Base-by-base conservation (phyloP, 2,329 filamentous ascomycete species). In the Arthrobotrys sinensis region DNA sequence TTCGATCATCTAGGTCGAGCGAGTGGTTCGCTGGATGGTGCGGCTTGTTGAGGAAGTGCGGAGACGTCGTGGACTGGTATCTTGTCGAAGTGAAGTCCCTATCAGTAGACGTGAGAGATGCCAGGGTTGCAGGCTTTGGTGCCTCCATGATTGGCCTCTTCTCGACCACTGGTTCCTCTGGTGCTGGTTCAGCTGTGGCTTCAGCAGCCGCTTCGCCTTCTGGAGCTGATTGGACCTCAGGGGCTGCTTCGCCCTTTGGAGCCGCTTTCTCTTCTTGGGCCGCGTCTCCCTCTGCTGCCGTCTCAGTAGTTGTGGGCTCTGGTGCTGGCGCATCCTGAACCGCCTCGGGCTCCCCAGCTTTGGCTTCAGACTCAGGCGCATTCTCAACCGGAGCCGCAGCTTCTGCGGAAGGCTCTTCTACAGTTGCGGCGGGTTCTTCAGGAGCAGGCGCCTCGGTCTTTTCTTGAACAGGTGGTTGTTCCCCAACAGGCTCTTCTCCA, bases 1-100 rank as follows among this genome's bases (percentile, higher is more conserved):
- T 77, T 12, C 73, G 67, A 14, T 77, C 73, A 12, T 77, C 73
- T 2, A 77, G 73, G 28, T 77, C 73, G 5, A 66, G 60, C 4
- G 73, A 77, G 34, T 77, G 73, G 40, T 77, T 71, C 7, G 73
- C 73, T 4, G 60, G 12, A 40, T 77, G 50, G 28, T 71, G 73
- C 32, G 73, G 66, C 19, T 77, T 77, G 32, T 77, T 77, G 10
- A 77, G 52, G 36, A 77, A 77, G 11, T 77, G 73, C 7, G 73
- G 73, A 3, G 73, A 77, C 16, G 73, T 77, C 3, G 73, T 77
- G 1, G 73, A 64, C 62, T 77, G 73, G 34, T 77, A 77, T 71
- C 73, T 71, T 8, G 66, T 77, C 6, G 73, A 77, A 19, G 66
- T 77, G 19, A 77, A 77, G 43, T 77, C 73, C 19, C 73, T 71